A percentile compares a stretch with the other conserved stretches of the same genome.
These are phyloP conservation scores for Fusarium nematophilum DNA, from an alignment of 2,329 filamentous ascomycete species.

Conservation along the genomic window DNA sequence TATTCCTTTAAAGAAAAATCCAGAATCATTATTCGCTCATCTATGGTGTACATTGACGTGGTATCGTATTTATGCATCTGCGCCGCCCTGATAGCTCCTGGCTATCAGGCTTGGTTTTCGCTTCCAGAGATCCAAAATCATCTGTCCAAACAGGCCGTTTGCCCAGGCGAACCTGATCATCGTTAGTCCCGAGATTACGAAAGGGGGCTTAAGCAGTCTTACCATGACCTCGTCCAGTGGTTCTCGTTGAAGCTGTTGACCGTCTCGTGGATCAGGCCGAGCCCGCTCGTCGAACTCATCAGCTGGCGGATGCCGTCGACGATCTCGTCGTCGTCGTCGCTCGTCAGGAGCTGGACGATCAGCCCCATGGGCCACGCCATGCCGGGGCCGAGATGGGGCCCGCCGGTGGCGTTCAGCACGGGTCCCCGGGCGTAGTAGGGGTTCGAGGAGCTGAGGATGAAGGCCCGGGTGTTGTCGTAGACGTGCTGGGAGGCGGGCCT, in stretches of 20 bases:
- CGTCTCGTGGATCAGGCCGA: conserved; percentile 82
- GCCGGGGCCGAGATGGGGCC: conserved; percentile 68
- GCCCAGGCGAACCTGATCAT: conserved; percentile 84
- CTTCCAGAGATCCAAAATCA: conserved; percentile 78
- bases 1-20: neutral
- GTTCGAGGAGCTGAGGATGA: conserved; percentile 77
- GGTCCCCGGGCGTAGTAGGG: conserved; percentile 75
- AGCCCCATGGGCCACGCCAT: conserved; percentile 91
- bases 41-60: neutral
- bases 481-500: conserved; percentile 66
- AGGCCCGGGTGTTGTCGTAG: conserved; percentile 81
- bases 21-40: neutral
- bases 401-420: conserved; percentile 63
- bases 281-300: conserved; percentile 75
- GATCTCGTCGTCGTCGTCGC: conserved; percentile 81
- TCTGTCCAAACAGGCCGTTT: conserved; percentile 88
- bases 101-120: conserved; percentile 75
- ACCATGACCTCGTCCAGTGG: conserved; percentile 53
- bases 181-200: neutral
- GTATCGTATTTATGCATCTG: conserved; percentile 1
- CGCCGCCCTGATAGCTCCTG: conserved; percentile 58
- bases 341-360: conserved; percentile 83
- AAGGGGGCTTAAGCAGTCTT: too few species aligned
- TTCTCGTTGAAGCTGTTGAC: conserved; percentile 49
- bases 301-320: conserved; percentile 68